Evolutionary conservation across 2,329 filamentous ascomycete genomes (phyloP).

Genomic region (Xylaria multiplex): DNA sequence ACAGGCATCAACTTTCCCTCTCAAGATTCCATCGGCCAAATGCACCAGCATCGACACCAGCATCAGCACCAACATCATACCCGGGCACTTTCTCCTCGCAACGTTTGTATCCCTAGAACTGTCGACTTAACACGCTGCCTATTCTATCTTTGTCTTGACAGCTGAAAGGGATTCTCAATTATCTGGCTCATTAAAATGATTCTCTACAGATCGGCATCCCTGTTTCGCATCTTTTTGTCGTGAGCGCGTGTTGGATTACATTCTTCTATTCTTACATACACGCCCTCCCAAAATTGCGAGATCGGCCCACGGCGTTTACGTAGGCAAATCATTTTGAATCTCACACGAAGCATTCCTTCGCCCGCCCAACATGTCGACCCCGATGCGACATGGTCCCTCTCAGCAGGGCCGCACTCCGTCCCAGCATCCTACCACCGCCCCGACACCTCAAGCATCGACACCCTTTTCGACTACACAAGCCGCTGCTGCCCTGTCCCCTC

Average conservation of each 20-base stretch:
- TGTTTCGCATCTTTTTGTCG: not conserved
- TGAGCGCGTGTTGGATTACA: not conserved
- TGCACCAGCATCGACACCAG: too few species aligned
- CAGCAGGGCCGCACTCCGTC: slow-evolving; percentile 63
- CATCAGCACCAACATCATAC: too few species aligned
- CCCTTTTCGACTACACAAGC: slow-evolving; percentile 68
- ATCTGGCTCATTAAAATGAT: not conserved
- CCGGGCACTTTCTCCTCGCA: not conserved
- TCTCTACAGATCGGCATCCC: not conserved
- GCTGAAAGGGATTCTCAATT: too few species aligned
- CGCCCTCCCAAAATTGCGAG: not conserved
- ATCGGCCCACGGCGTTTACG: not conserved
- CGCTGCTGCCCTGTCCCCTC: slow-evolving; percentile 68
- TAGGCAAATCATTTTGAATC: not conserved
- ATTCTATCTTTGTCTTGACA: too few species aligned
- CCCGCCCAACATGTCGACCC: slow-evolving; percentile 48
- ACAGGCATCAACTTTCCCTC: too few species aligned
- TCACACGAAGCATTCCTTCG: not conserved
- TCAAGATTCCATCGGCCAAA: too few species aligned
- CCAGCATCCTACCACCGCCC: slow-evolving; percentile 60
- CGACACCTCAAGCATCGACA: slow-evolving; percentile 73
- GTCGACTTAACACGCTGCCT: not conserved
- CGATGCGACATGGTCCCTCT: slow-evolving; percentile 55
- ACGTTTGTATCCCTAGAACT: too few species aligned
- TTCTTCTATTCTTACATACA: not conserved